Base-by-base conservation (phyloP, 2,329 filamentous ascomycete species). In the Phaeosphaeria sp. region DNA sequence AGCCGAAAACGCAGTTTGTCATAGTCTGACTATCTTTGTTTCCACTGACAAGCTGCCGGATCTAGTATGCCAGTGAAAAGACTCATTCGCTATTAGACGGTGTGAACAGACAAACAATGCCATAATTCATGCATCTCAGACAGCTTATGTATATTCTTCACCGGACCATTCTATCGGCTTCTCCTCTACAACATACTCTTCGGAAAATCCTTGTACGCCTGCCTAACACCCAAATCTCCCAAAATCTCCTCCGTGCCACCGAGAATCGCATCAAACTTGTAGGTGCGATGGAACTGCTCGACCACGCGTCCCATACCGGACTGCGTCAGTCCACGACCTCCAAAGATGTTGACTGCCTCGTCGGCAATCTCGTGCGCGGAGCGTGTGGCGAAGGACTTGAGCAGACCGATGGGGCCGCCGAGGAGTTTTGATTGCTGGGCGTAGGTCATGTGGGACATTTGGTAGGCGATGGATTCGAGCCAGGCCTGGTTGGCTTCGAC, bases 391-490 rank as follows among this genome's bases (percentile, higher is more conserved):
- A 87, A 90, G 77, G 90, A 91, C 80, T 96, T 96, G 57, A 96
- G 84, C 21, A 96, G 83, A 8, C 88, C 92, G 63, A 96, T 93
- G 25, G 92, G 91, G 0, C 92, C 92, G 52, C 89, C 90, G 1
- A 96, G 85, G 67, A 90, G 84, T 71, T 87, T 87, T 22, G 89
- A 83, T 76, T 96, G 92, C 74, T 94, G 80, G 53, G 85, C 83
- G 78, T 96, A 95, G 33, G 86, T 85, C 90, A 96, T 92, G 75
- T 92, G 83, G 80, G 86, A 90, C 92, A 96, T 96, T 74, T 96
- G 92, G 81, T 92, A 92, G 20, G 91, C 92, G 72, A 95, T 88
- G 43, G 86, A 87, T 77, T 96, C 92, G 49, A 95, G 85, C 91
- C 91, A 96, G 20, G 91, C 86, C 77, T 96, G 92, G 78, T 91